Conservation (phyloP, 2,329 filamentous ascomycete genomes). For the Alternaria postmessia region DNA sequence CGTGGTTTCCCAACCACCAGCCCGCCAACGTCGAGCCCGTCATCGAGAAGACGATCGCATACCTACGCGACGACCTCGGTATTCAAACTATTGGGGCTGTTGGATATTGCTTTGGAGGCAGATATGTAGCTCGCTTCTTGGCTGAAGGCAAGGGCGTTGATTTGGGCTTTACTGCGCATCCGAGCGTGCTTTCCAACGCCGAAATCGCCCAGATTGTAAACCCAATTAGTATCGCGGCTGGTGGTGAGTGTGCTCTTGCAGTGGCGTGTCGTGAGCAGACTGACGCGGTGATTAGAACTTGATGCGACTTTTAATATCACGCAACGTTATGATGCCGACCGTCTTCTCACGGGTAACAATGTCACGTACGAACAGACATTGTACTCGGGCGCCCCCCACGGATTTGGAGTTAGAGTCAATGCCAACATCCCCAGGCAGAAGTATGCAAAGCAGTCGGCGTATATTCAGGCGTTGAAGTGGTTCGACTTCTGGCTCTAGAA, state of each 20-base stretch:
- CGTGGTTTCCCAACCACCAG: conserved; percentile 57
- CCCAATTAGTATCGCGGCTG: conserved; percentile 72
- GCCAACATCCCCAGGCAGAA: conserved; percentile 38
- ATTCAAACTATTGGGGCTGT: conserved; percentile 68
- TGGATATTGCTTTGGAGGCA: conserved; percentile 79
- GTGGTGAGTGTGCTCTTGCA: conserved; percentile 27
- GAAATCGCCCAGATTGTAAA: conserved; percentile 71
- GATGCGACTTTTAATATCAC: not conserved
- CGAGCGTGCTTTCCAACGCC: conserved; percentile 70
- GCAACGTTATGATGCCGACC: conserved; percentile 25
- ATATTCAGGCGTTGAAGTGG: conserved; percentile 49
- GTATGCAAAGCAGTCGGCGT: conserved; percentile 49
- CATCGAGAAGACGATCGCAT: conserved; percentile 62
- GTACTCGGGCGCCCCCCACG: conserved; percentile 46
- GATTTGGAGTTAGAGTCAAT: conserved; percentile 47
- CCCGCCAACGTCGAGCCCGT: conserved; percentile 57
- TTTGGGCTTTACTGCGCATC: conserved; percentile 74
- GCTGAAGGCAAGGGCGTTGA: conserved; percentile 61
- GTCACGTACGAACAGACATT: conserved; percentile 45
- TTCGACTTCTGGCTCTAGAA: conserved; percentile 45
- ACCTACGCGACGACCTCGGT: conserved; percentile 64
- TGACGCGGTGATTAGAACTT: not conserved
- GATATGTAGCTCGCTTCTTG: conserved; percentile 74
- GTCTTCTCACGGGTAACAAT: conserved; percentile 37
- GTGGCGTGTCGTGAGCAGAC: not conserved